Percentiles rank a stretch among this genome's conserved stretches.
phyloP scores from a whole-genome alignment of 805 yeast genomes.

The Candida coquimbonensis region DNA sequence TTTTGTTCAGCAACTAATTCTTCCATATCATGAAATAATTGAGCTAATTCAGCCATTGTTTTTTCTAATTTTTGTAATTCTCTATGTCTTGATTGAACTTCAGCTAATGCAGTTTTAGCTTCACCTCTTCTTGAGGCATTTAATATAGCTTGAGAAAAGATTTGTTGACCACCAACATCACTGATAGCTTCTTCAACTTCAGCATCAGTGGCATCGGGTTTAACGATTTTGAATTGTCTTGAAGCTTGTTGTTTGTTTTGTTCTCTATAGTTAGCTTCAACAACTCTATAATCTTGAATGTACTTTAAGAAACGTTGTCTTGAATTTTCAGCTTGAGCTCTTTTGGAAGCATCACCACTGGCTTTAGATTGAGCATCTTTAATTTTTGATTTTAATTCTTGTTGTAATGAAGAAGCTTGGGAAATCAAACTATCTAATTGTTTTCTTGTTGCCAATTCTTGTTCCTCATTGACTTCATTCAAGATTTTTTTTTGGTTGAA shows the following conservation, averaged over 20 bases:
- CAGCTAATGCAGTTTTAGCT: slow-evolving; percentile 90
- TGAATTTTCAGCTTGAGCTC: slow-evolving; percentile 84
- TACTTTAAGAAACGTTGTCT: slow-evolving; percentile 79
- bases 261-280: slow-evolving; percentile 82
- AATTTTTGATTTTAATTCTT: slow-evolving; percentile 66
- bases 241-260: slow-evolving; percentile 82
- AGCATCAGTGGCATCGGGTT: slow-evolving; percentile 75
- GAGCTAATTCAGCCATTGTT: slow-evolving; percentile 92
- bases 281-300: slow-evolving; percentile 79
- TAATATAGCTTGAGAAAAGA: slow-evolving; percentile 87
- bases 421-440: slow-evolving; percentile 72
- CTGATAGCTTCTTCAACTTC: slow-evolving; percentile 83
- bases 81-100: slow-evolving; percentile 92
- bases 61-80: slow-evolving; percentile 92
- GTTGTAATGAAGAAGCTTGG: slow-evolving; percentile 75
- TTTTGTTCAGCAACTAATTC: slow-evolving; percentile 94
- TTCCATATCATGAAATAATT: slow-evolving; percentile 93
- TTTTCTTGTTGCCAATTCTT: slow-evolving; percentile 59
- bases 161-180: slow-evolving; percentile 81
- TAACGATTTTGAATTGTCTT: slow-evolving; percentile 86
- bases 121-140: slow-evolving; percentile 88
- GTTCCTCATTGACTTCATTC: slow-evolving; percentile 66
- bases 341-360: slow-evolving; percentile 68
- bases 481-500: slow-evolving; percentile 62
- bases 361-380: slow-evolving; percentile 69